phyloP scores from a whole-genome alignment of 75 land plant genomes.

The Larix kaempferi region DNA sequence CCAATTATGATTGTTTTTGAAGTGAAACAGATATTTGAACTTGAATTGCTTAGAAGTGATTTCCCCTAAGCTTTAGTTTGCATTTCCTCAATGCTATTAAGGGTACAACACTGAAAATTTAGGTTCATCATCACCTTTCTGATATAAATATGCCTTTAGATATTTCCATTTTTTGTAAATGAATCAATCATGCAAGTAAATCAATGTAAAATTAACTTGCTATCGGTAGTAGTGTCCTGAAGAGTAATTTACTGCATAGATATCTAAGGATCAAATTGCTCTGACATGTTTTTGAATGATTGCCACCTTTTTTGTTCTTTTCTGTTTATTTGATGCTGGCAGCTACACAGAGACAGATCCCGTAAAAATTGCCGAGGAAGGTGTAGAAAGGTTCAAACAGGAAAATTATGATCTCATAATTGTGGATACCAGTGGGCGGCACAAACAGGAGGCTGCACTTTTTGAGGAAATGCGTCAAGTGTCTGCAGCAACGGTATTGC shows the following conservation, averaged over 20 bases:
- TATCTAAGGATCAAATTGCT: not conserved
- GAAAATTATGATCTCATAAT: slow-evolving; percentile 96
- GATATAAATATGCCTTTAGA: not conserved
- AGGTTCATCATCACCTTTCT: not conserved
- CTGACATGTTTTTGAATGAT: not conserved
- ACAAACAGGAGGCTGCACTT: slow-evolving; percentile 97
- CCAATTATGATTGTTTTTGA: not conserved
- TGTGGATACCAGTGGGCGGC: slow-evolving; percentile 99
- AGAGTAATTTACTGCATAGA: not conserved
- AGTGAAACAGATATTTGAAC: not conserved
- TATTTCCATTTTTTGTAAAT: not conserved
- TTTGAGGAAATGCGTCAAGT: slow-evolving; percentile 99
- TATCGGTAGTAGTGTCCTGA: not conserved
- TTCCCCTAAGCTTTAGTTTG: not conserved
- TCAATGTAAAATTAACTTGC: not conserved
- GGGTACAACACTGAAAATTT: not conserved
- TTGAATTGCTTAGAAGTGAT: not conserved
- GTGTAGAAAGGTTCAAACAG: slow-evolving; percentile 92
- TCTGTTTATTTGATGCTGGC: slow-evolving; percentile 11
- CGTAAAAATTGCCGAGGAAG: slow-evolving; percentile 91
- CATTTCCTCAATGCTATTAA: not conserved
- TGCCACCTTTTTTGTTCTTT: not conserved
- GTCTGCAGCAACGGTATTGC: slow-evolving; percentile 89
- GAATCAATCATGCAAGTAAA: not conserved
- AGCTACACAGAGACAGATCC: slow-evolving; percentile 99